Evolutionary conservation across 2,329 filamentous ascomycete genomes (phyloP).

Genomic region (Botrytis squamosa): DNA sequence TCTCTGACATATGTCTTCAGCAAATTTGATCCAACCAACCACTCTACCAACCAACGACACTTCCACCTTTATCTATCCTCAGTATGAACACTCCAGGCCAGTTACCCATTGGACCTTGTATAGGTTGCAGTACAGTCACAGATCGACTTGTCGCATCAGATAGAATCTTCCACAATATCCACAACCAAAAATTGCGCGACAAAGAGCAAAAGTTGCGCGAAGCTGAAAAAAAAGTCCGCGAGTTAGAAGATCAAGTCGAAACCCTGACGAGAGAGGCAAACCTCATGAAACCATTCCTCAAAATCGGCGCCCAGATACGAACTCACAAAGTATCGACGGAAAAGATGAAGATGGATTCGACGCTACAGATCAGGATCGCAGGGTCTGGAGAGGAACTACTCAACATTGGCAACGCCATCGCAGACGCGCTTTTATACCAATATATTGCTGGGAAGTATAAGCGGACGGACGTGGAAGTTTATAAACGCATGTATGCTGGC

Average conservation of each 20-base stretch:
- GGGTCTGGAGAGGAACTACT: conserved; percentile 11
- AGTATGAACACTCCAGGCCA: neutral
- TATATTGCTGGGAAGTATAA: conserved; percentile 12
- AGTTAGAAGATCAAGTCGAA: neutral
- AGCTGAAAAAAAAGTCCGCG: neutral
- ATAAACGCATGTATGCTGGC: conserved; percentile 16
- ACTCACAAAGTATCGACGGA: conserved; percentile 10
- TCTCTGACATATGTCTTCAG: neutral
- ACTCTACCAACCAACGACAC: neutral
- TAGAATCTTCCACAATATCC: conserved; percentile 7
- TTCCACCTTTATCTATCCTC: neutral
- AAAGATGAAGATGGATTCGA: conserved; percentile 8
- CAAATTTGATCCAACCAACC: neutral
- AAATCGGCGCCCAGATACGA: conserved; percentile 1
- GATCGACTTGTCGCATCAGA: conserved; percentile 2
- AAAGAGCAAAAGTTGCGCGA: conserved; percentile 4
- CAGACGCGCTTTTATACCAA: conserved; percentile 10
- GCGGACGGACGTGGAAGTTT: conserved; percentile 13
- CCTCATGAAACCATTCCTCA: conserved; percentile 7
- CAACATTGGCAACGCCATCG: conserved; percentile 1
- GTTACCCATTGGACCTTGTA: neutral
- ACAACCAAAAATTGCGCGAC: conserved; percentile 10
- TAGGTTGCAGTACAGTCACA: conserved; percentile 4
- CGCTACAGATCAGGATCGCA: neutral
- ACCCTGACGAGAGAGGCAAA: neutral